Percentiles rank a stretch among this genome's conserved stretches.
Conservation (phyloP, 345 rosid species). For the Arabidopsis suecica region DNA sequence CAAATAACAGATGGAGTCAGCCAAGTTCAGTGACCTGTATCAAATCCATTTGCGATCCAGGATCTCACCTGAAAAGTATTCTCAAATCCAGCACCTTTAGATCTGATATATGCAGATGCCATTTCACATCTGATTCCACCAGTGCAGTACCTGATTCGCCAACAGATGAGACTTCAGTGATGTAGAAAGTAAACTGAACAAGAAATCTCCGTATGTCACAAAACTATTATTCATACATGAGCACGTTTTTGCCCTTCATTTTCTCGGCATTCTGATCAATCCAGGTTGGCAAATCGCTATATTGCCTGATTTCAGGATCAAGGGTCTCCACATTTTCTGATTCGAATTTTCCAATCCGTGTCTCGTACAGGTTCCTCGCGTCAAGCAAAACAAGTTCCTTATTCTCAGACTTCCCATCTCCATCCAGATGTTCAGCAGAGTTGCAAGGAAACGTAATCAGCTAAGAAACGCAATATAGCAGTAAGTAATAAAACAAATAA, state of each 20-base stretch:
- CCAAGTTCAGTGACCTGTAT: slow-evolving; percentile 5
- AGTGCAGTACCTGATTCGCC: slow-evolving; percentile 81
- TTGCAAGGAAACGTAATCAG: slow-evolving; percentile 28
- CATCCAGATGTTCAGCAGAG: slow-evolving; percentile 47
- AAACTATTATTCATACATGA: slow-evolving; percentile 62
- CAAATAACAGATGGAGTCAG: slow-evolving; percentile 26
- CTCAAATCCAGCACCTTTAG: slow-evolving; percentile 90
- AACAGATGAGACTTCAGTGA: slow-evolving; percentile 22
- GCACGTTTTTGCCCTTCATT: slow-evolving; percentile 72
- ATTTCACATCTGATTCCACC: slow-evolving; percentile 99
- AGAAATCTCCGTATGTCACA: slow-evolving; percentile 26
- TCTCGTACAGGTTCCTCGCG: slow-evolving; percentile 91
- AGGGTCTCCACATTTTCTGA: slow-evolving; percentile 71
- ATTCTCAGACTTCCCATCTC: slow-evolving; percentile 44
- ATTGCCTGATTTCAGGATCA: slow-evolving; percentile 89
- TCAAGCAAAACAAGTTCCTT: slow-evolving; percentile 73
- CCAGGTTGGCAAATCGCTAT: slow-evolving; percentile 89
- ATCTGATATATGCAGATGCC: slow-evolving; percentile 92
- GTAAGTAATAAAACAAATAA: background rate
- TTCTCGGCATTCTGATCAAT: slow-evolving; percentile 74
- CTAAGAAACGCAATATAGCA: slow-evolving; percentile 6
- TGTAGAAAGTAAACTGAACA: background rate
- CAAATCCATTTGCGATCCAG: slow-evolving; percentile 30
- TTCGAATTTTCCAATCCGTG: slow-evolving; percentile 85
- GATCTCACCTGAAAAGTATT: slow-evolving; percentile 79